Evolutionary conservation across 2,329 filamentous ascomycete species (phyloP).

Genomic region (Colletotrichum agaves): DNA sequence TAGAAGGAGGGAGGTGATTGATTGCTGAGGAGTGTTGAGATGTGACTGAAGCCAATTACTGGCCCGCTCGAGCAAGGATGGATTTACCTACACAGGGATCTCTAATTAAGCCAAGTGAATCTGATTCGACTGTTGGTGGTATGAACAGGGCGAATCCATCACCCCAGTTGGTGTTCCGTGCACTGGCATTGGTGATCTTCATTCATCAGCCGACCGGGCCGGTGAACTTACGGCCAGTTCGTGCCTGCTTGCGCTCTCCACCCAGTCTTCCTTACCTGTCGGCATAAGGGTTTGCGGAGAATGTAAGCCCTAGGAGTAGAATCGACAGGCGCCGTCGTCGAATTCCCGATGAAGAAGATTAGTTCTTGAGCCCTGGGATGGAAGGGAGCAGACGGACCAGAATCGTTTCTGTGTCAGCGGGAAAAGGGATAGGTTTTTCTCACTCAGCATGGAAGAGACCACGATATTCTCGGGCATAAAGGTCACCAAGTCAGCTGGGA

Average conservation of each 20-base stretch:
- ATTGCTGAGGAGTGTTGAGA: conserved; percentile 26
- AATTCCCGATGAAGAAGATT: conserved; percentile 1
- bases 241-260: background rate
- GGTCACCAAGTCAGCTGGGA: too few species aligned
- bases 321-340: background rate
- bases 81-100: conserved; percentile 23
- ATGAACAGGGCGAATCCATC: conserved; percentile 18
- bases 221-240: conserved; percentile 11
- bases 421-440: too few species aligned
- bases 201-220: conserved; percentile 33
- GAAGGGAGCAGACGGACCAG: conserved; percentile 6
- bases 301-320: background rate
- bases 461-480: too few species aligned
- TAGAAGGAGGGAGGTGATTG: conserved; percentile 1
- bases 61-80: conserved; percentile 12
- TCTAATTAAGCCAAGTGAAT: conserved; percentile 33
- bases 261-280: too few species aligned
- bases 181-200: conserved; percentile 24
- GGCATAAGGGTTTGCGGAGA: background rate
- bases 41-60: conserved; percentile 20
- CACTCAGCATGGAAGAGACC: too few species aligned
- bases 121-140: conserved; percentile 18
- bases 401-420: background rate
- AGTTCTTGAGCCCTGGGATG: conserved; percentile 2
- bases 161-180: background rate